Evolutionary conservation across 73 alveolate genomes (phyloP), one percentile per base, ranked within the genome.

Genomic region (Paramecium pentaurelia): DNA sequence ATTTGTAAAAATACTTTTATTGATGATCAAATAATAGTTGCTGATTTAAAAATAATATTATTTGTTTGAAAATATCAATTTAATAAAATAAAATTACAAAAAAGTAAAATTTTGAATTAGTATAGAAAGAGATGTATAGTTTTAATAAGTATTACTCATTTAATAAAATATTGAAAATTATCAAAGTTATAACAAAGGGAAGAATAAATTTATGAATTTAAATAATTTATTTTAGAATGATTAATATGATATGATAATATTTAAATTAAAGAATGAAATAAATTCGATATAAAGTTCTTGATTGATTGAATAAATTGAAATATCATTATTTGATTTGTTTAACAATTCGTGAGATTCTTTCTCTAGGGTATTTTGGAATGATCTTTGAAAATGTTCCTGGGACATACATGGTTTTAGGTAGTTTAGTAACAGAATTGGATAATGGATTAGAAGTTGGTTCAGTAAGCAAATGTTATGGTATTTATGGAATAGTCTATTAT

Each of bases 311-410:
- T 54, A 18, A 25, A n/a, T 18, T 16, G 32, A 54, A 54, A 54
- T 54, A 18, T 64, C 84, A 64, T 12, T 64, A 64, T 12, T 64
- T 64, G 12, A 25, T 32, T 28, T 28, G 30, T 28, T 34, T 30
- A 20, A 42, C 88, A 36, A 38, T 75, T 16, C 47, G 38, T 7
- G 88, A 42, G 8, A 80, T 80, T 36, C 91, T 80, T 42, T 80
- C 91, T 49, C 91, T 80, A 4, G 91, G 91, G 38, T 80, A 45
- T 45, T 80, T 80, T 18, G 91, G 75, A 32, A 80, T 25, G 10
- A 80, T 42, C 27, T 47, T 80, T 0, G 91, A 44, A 34, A 80
- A 80, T 0, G 91, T 80, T 0, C 91, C 91, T 49, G 71, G 75
- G 16, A 28, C 44, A 80, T 27, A 32, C 44, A 45, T 27, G 27